Base-by-base conservation (phyloP, 495 filamentous ascomycete species). In the Daldinia childiae region DNA sequence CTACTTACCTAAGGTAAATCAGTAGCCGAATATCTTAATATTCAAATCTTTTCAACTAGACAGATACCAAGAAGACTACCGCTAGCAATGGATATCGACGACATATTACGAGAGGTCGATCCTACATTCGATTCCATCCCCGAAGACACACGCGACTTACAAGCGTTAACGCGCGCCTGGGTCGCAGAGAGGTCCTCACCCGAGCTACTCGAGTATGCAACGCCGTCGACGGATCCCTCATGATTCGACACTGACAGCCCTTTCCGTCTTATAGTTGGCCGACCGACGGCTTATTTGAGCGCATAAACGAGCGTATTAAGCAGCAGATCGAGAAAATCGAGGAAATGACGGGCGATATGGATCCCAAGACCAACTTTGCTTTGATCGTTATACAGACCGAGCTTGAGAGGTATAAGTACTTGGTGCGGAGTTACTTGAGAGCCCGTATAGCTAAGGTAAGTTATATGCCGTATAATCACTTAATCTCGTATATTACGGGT, bases 341-440 rank as follows among this genome's bases (percentile, higher is more conserved):
- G 84, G 87, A 89, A 65, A 87, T 92, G 80, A 93, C 91, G 41
- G 91, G 88, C 64, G 87, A 90, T 72, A 86, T 93, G 84, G 93
- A 95, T 74, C 90, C 93, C 11, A 94, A 90, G 74, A 89, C 92
- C 62, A 97, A 96, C 79, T 96, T 99, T 77, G 88, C 86, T 69
- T 90, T 98, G 71, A 96, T 98, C 52, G 90, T 99, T 68, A 89
- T 98, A 62, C 95, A 99, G 83, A 98, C 96, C 27, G 95, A 99
- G 83, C 89, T 98, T 56, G 92, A 97, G 79, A 85, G 95, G 41
- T 95, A 91, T 79, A 97, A 97, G 83, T 98, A 91, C 76, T 84
- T 98, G 38, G 85, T 98, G 38, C 89, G 95, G 64, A 91, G 89
- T n/a, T 90, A 93, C 66, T 84, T 98, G 45, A 87, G 95, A 54